These are phyloP conservation scores for Kwoniella shandongensis DNA, from an alignment of 768 basidiomycete genomes.

Conservation along the genomic window DNA sequence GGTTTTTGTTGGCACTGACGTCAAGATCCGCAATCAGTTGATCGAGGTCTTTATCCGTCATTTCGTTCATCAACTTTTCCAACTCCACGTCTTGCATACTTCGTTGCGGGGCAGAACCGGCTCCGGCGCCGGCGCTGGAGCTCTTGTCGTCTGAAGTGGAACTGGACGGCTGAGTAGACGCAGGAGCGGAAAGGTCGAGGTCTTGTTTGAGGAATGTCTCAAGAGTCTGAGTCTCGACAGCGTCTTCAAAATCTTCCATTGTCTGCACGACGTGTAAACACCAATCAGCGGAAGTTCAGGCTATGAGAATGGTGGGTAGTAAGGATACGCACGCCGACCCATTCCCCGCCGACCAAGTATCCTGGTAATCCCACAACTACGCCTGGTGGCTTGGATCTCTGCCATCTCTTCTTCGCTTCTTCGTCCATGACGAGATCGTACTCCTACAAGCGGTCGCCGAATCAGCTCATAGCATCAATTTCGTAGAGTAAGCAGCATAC, in stretches of 20 bases:
- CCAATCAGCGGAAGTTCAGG: no score
- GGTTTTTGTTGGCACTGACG: conserved; percentile 11
- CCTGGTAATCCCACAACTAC: conserved; percentile 43
- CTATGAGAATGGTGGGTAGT: background rate
- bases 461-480: background rate
- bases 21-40: conserved; percentile 29
- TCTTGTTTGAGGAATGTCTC: conserved; percentile 43
- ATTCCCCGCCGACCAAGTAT: conserved; percentile 49
- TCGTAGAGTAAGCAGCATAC: conserved; percentile 13
- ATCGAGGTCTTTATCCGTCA: conserved; percentile 41
- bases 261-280: conserved; percentile 27
- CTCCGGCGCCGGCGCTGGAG: background rate
- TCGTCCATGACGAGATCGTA: conserved; percentile 44
- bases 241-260: conserved; percentile 50
- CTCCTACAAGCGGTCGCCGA: conserved; percentile 11
- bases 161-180: background rate
- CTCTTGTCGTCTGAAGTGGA: background rate
- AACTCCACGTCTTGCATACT: conserved; percentile 35
- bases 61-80: conserved; percentile 43
- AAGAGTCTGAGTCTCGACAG: conserved; percentile 39
- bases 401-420: conserved; percentile 48
- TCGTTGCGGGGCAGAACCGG: conserved; percentile 1
- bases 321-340: conserved; percentile 42
- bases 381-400: conserved; percentile 44
- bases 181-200: conserved; percentile 20